Base-by-base conservation (phyloP, 108 stramenopile genomes). In the Stephanodiscus minutulus region DNA sequence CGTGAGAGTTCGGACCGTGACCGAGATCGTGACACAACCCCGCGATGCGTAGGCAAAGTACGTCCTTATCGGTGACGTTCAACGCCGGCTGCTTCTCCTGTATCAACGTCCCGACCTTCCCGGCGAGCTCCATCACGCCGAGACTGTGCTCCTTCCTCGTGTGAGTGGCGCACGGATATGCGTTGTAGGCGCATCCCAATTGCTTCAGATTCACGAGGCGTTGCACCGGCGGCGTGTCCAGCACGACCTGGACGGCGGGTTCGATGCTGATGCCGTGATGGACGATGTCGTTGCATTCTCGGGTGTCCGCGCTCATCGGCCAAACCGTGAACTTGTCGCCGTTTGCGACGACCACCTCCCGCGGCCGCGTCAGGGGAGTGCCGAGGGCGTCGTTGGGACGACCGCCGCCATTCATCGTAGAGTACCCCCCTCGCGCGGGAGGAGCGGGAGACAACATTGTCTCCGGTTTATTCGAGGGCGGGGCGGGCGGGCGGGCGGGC, bases 41-140 rank as follows among this genome's bases (percentile, higher is more conserved):
- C n/a, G 97, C 97, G 11, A 98, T 75, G 61, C 92, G 91, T 39
- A 96, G 88, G 75, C 96, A 96, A 25, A 96, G 72, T n/a, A 96
- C 74, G 75, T 98, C 97, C 64, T 87, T 89, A 20, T 82, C 82
- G 0, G 92, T 90, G 25, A 92, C 86, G 10, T 78, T 66, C 37
- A 96, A 68, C 48, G 83, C 20, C 22, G 79, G 83, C 50, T 96
- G 89, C 50, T 80, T 75, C 29, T 66, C 31, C 53, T 66, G 48
- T 18, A 96, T 74, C 13, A 17, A 25, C 5, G 60, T 64, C 8
- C 62, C 36, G 21, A 95, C 65, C 28, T 76, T 65, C 55, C 87
- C 83, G 20, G 96, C 94, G 25, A 91, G 81, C 62, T 91, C 78
- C 28, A 93, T 93, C 10, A 96, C 96, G 15, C 73, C 73, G 13